Percentiles rank a stretch among this genome's conserved stretches.
These are phyloP conservation scores for Venturia pyrina DNA, from an alignment of 2,329 filamentous ascomycete species.

Conservation along the genomic window DNA sequence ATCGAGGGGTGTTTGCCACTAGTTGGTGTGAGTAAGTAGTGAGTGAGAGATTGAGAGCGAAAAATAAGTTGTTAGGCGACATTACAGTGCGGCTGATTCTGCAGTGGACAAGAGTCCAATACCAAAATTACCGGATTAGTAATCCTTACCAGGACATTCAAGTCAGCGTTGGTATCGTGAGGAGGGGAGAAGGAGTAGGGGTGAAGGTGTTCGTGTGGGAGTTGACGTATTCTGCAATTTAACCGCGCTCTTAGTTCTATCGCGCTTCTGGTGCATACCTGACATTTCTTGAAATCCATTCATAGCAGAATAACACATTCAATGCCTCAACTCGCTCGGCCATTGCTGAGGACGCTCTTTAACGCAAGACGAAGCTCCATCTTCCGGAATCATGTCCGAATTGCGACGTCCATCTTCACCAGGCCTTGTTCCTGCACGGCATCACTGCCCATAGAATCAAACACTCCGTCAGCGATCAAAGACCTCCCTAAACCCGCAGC, in stretches of 20 bases:
- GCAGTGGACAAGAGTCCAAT: no score
- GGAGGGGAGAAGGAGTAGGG: no score
- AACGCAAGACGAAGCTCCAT: neutral
- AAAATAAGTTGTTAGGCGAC: no score
- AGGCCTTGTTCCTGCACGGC: slow-evolving; percentile 12
- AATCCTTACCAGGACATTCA: no score
- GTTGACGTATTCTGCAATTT: no score
- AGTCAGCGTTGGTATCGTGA: no score
- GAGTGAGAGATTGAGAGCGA: no score
- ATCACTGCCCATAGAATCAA: slow-evolving; percentile 1
- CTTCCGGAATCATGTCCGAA: slow-evolving; percentile 9
- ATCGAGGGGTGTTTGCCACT: no score
- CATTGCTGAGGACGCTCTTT: slow-evolving; percentile 4
- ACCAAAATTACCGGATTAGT: no score
- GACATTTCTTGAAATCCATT: neutral
- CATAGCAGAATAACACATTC: neutral
- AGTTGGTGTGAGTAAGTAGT: no score
- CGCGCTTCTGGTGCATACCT: neutral
- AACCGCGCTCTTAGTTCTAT: neutral
- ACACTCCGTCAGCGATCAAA: slow-evolving; percentile 11
- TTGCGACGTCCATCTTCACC: slow-evolving; percentile 9
- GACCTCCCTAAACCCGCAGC: slow-evolving; percentile 28
- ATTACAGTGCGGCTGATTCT: no score
- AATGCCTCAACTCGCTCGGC: slow-evolving; percentile 6
- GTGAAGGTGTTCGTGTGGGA: no score